Conservation (phyloP, 176 grass and related monocot genomes). For the Aegilops sharonensis region DNA sequence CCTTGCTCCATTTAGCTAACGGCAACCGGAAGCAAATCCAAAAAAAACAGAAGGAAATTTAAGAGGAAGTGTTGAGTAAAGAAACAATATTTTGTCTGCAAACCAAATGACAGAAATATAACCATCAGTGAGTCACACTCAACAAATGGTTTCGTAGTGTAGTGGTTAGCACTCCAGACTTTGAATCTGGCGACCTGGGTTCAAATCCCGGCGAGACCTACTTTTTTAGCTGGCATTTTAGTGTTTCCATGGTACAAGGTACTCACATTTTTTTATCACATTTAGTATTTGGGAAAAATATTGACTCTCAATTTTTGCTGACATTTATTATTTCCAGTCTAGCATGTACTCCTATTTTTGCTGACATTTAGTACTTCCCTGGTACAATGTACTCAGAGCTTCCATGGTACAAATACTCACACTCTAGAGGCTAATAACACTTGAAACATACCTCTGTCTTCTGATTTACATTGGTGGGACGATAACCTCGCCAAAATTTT, state of each 20-base stretch:
- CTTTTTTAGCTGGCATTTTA: neutral
- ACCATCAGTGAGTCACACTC: neutral
- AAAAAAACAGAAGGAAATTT: too few relatives aligned
- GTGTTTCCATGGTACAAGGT: too few relatives aligned
- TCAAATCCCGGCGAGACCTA: conserved; percentile 77
- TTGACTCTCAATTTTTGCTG: too few relatives aligned
- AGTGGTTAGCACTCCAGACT: conserved; percentile 99
- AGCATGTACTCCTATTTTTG: too few relatives aligned
- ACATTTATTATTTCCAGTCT: too few relatives aligned
- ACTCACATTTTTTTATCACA: too few relatives aligned
- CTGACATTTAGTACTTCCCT: too few relatives aligned
- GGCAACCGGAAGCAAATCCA: too few relatives aligned
- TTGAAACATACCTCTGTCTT: conserved; percentile 27
- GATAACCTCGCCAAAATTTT: conserved; percentile 4
- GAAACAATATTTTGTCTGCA: neutral
- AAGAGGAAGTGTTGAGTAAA: neutral
- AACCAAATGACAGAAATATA: neutral
- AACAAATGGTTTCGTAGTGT: conserved; percentile 52
- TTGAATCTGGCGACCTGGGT: conserved; percentile 99
- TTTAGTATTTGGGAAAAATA: too few relatives aligned
- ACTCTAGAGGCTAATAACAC: conserved; percentile 1
- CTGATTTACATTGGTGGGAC: neutral
- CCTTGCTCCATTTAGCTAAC: too few relatives aligned
- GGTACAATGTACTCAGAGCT: neutral
- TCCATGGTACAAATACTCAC: neutral